phyloP scores from a whole-genome alignment of 2,329 filamentous ascomycete genomes.

The Ustilaginoidea virens region DNA sequence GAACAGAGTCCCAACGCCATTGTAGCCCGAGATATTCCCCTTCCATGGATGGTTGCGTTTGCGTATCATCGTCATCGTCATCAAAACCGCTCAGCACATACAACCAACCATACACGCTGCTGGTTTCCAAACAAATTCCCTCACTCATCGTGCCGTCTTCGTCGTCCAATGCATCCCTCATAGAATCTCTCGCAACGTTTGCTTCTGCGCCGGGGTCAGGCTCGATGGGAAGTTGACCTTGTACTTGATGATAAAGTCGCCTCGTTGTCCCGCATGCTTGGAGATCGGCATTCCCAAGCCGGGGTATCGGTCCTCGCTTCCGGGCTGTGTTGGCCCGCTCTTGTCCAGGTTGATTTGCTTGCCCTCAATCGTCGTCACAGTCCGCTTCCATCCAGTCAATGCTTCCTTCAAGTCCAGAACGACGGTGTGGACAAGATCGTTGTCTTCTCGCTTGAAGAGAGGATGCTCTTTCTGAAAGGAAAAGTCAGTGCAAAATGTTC shows the following conservation, averaged over 20 bases:
- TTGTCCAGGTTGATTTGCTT: slow-evolving; percentile 70
- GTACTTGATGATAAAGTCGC: slow-evolving; percentile 78
- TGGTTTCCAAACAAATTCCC: slow-evolving; percentile 1
- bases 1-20: slow-evolving; percentile 3
- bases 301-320: slow-evolving; percentile 67
- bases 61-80: slow-evolving; percentile 1
- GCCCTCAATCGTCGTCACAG: slow-evolving; percentile 86
- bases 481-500: slow-evolving; percentile 5
- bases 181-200: slow-evolving; percentile 65
- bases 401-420: slow-evolving; percentile 86
- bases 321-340: slow-evolving; percentile 71
- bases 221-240: slow-evolving; percentile 83
- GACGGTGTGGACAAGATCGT: slow-evolving; percentile 67
- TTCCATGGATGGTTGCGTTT: background rate
- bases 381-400: slow-evolving; percentile 81
- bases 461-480: slow-evolving; percentile 68
- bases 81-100: slow-evolving; percentile 2
- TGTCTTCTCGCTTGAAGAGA: slow-evolving; percentile 71
- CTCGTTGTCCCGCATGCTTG: slow-evolving; percentile 72
- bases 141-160: background rate
- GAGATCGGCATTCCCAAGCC: slow-evolving; percentile 86
- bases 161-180: slow-evolving; percentile 15
- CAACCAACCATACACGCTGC: background rate
- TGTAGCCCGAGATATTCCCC: slow-evolving; percentile 1
- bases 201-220: slow-evolving; percentile 65